Evolutionary conservation across 106 monocot species (phyloP).

Genomic region (Cymbidium sinense): DNA sequence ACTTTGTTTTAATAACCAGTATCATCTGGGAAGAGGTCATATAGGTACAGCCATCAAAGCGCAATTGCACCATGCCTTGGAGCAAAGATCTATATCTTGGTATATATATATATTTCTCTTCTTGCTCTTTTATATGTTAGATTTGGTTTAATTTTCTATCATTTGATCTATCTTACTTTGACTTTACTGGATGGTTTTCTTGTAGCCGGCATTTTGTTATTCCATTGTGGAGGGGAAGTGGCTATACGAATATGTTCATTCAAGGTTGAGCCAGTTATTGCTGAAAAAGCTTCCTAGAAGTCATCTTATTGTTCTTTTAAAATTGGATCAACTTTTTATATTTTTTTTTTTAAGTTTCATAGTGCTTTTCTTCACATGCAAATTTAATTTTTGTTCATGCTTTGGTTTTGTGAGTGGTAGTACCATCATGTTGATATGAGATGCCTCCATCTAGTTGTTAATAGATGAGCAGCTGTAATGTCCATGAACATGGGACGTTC

Average conservation of each 20-base stretch:
- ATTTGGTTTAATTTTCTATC: slow-evolving; percentile 4
- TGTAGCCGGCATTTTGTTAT: slow-evolving; percentile 84
- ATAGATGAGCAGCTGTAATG: no score
- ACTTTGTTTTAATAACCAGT: slow-evolving; percentile 23
- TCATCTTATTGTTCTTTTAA: neutral
- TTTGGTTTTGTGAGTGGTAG: no score
- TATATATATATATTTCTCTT: slow-evolving; percentile 16
- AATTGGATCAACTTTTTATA: neutral
- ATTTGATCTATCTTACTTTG: neutral
- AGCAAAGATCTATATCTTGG: slow-evolving; percentile 76
- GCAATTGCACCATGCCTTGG: slow-evolving; percentile 62
- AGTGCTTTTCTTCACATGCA: neutral
- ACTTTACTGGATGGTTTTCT: slow-evolving; percentile 5
- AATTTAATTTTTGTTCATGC: no score
- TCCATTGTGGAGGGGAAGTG: slow-evolving; percentile 88
- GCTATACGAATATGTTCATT: slow-evolving; percentile 81
- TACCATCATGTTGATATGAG: no score
- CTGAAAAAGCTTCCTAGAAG: neutral
- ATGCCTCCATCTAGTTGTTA: no score
- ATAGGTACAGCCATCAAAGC: slow-evolving; percentile 82
- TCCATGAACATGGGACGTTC: no score
- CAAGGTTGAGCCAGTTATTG: slow-evolving; percentile 47
- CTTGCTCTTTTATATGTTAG: neutral
- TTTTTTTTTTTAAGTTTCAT: neutral
- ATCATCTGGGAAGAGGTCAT: slow-evolving; percentile 95